Conservation (phyloP, 768 basidiomycete species). For the Boletus edulis region DNA sequence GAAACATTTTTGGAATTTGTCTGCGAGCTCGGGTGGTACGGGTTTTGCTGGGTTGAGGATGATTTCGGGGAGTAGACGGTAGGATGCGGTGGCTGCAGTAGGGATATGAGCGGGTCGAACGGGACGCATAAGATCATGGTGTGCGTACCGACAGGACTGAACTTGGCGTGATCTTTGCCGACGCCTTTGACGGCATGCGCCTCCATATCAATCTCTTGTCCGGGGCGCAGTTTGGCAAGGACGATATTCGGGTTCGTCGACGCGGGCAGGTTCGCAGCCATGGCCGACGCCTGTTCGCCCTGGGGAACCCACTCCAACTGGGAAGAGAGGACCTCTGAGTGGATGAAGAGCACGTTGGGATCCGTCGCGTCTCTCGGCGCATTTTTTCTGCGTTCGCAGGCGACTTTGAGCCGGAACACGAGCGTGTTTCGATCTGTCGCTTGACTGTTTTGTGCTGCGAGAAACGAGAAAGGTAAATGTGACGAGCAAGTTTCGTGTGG, state of each 20-base stretch:
- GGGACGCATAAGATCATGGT: background rate
- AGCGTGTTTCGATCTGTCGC: slow-evolving; percentile 90
- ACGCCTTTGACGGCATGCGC: slow-evolving; percentile 90
- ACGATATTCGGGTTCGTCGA: slow-evolving; percentile 83
- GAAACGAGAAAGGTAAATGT: background rate
- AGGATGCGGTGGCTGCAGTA: slow-evolving; percentile 83
- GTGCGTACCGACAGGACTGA: slow-evolving; percentile 83
- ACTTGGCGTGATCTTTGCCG: slow-evolving; percentile 96
- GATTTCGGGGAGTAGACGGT: slow-evolving; percentile 88
- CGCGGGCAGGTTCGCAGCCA: slow-evolving; percentile 50
- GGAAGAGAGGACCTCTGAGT: slow-evolving; percentile 65
- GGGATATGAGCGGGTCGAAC: background rate
- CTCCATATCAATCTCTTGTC: slow-evolving; percentile 82
- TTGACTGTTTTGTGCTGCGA: slow-evolving; percentile 44
- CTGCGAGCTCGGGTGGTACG: slow-evolving; percentile 71
- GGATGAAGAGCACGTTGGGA: slow-evolving; percentile 64
- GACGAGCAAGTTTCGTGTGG: background rate
- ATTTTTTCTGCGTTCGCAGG: slow-evolving; percentile 60
- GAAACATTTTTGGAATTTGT: slow-evolving; percentile 88
- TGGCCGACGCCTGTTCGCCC: slow-evolving; percentile 72
- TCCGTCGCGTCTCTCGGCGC: slow-evolving; percentile 52
- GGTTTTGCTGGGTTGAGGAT: slow-evolving; percentile 64
- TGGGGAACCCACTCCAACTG: slow-evolving; percentile 77
- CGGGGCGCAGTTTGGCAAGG: slow-evolving; percentile 87
- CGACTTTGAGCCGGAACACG: slow-evolving; percentile 74